Evolutionary conservation across 345 rosid species (phyloP).

Genomic region (Excoecaria agallocha): DNA sequence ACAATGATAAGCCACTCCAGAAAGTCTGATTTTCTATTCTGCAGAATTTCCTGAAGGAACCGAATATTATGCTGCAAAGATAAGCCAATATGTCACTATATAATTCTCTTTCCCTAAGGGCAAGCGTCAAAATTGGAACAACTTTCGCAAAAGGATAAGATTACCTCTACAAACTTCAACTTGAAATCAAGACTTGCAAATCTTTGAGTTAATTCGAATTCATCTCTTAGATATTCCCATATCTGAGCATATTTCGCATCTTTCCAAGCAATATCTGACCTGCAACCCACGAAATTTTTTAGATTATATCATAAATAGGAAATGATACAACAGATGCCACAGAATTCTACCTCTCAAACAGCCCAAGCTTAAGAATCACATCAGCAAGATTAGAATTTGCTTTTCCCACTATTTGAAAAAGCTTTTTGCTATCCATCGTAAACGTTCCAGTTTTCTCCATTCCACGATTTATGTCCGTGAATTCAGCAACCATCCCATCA

Average conservation of each 20-base stretch:
- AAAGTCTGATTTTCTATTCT: slow-evolving; percentile 90
- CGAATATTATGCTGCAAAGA: slow-evolving; percentile 84
- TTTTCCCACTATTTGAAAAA: slow-evolving; percentile 93
- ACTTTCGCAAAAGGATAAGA: neutral
- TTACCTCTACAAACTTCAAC: slow-evolving; percentile 91
- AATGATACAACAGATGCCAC: neutral
- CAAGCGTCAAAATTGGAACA: neutral
- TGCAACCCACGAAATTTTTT: slow-evolving; percentile 27
- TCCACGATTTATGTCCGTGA: slow-evolving; percentile 91
- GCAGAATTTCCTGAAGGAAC: slow-evolving; percentile 92
- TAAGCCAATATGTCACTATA: neutral
- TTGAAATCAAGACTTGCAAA: slow-evolving; percentile 90
- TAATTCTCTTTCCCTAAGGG: neutral
- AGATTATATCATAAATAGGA: neutral
- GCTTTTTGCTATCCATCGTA: slow-evolving; percentile 90
- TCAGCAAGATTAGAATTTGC: slow-evolving; percentile 95
- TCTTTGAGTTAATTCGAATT: slow-evolving; percentile 85
- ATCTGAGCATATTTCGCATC: slow-evolving; percentile 90
- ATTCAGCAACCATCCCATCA: slow-evolving; percentile 96
- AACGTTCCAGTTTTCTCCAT: slow-evolving; percentile 96
- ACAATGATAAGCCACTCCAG: slow-evolving; percentile 93
- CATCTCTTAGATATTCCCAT: slow-evolving; percentile 94
- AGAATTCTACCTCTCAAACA: slow-evolving; percentile 81
- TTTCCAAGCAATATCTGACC: slow-evolving; percentile 99
- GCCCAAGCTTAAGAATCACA: slow-evolving; percentile 93